phyloP scores from a whole-genome alignment of 345 rosid species.

The Erucastrum elatum region DNA sequence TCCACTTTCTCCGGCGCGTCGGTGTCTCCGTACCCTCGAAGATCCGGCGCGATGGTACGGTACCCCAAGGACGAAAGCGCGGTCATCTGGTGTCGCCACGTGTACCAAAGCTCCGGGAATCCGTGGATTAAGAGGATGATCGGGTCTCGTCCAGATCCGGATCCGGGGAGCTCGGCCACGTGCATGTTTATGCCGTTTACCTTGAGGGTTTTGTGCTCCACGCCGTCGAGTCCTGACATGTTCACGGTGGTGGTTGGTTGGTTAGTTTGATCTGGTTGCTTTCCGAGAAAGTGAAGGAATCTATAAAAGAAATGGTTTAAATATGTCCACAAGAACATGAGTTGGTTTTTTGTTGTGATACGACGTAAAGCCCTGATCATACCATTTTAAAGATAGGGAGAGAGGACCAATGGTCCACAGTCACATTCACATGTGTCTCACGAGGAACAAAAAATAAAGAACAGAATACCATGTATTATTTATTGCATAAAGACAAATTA shows the following conservation, averaged over 20 bases:
- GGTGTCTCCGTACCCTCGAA: conserved; percentile 77
- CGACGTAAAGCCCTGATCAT: neutral
- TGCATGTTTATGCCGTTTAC: conserved; percentile 75
- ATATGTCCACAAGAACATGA: neutral
- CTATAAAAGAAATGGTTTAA: neutral
- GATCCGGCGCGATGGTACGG: conserved; percentile 81
- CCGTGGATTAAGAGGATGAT: conserved; percentile 72
- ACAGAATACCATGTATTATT: neutral
- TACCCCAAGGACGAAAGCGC: conserved; percentile 65
- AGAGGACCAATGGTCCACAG: neutral
- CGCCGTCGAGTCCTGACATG: conserved; percentile 45
- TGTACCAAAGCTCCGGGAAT: conserved; percentile 85
- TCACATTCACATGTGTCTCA: neutral
- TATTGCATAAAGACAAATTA: neutral
- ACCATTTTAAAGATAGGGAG: neutral
- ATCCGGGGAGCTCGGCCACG: conserved; percentile 64
- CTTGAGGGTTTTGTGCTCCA: conserved; percentile 52
- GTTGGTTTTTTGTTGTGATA: neutral
- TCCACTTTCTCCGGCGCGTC: conserved; percentile 54
- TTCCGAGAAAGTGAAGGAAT: neutral
- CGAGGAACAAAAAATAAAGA: neutral
- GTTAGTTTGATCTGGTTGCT: neutral
- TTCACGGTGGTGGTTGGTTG: neutral
- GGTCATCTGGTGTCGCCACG: conserved; percentile 81
- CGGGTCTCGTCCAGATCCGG: conserved; percentile 38